Conservation (phyloP, 176 grass and related monocot genomes). For the Zea luxurians region DNA sequence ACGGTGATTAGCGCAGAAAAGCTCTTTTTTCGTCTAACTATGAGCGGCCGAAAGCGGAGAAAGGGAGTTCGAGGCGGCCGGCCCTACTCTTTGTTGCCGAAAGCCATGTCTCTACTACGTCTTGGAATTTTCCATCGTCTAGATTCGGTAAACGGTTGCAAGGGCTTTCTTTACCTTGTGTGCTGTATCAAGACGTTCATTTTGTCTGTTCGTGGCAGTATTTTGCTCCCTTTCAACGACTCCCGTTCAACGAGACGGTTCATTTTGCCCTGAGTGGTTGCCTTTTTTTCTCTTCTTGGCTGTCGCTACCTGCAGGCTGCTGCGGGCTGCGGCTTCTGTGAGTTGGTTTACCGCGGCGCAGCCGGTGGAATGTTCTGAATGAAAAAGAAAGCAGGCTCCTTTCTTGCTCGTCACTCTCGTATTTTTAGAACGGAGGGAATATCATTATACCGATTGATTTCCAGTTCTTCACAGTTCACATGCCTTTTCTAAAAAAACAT, state of each 20-base stretch:
- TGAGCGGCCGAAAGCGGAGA: constrained; percentile 42
- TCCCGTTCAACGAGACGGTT: too few species aligned
- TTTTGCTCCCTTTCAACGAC: not conserved
- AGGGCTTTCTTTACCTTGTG: not conserved
- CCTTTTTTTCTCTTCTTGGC: too few species aligned
- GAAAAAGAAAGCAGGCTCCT: not conserved
- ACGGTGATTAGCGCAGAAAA: constrained; percentile 39
- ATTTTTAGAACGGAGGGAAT: too few species aligned
- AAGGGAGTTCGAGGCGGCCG: not conserved
- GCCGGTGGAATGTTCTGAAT: not conserved
- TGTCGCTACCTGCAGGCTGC: too few species aligned
- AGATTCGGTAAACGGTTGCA: not conserved
- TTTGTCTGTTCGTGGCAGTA: not conserved
- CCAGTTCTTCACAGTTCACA: not conserved
- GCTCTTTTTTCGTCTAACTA: not conserved
- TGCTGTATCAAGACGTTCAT: not conserved
- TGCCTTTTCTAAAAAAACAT: not conserved
- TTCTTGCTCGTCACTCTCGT: too few species aligned
- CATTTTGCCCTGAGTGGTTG: too few species aligned
- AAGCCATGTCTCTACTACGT: not conserved
- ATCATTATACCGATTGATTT: too few species aligned
- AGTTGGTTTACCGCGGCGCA: too few species aligned
- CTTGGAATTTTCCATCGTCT: not conserved
- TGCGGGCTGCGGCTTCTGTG: too few species aligned
- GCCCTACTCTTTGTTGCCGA: not conserved